Base-by-base conservation (phyloP, 495 filamentous ascomycete genomes). In the Daldinia decipiens region DNA sequence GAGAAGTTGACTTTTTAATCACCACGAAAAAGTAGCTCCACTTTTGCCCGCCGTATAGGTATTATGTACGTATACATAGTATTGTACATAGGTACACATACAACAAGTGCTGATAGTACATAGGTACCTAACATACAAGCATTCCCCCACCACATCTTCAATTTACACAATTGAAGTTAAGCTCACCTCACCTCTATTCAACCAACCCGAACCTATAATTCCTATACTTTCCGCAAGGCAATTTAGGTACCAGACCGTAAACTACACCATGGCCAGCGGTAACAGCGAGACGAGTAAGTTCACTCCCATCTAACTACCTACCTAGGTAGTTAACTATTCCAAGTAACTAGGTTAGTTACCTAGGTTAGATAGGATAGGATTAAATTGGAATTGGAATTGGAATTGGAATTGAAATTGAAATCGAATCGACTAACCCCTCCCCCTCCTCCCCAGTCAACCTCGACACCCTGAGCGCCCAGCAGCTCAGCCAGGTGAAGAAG, bases 401-500 rank as follows among this genome's bases (percentile, higher is more conserved):
- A n/a, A n/a, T n/a, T n/a, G n/a, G n/a, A n/a, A n/a, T n/a, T n/a
- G n/a, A n/a, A n/a, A n/a, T n/a, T n/a, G n/a, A n/a, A n/a, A n/a
- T n/a, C n/a, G n/a, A 19, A 19, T 47, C 4, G 19, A 24, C 43
- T 47, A 47, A 47, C 19, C 19, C 43, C 43, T 47, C 43, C 43
- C 8, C 24, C 43, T 47, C 19, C 12, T 7, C 17, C 19, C 13
- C 50, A 83, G 82, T 83, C 62, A 80, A 79, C 57, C 82, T 87
- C 69, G 81, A 81, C 76, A 80, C 65, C 68, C 82, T 88, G 57
- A 82, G 78, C 65, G 78, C 81, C 5, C 81, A 84, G 55, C 85
- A 87, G 74, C 82, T 87, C 31, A 82, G 68, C 57, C 83, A 85
- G 62, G 88, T 98, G 45, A 97, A 98, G 82, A 93, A 95, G 78